Conservation (phyloP, 257 asterid genomes). For the Paulownia fortunei region DNA sequence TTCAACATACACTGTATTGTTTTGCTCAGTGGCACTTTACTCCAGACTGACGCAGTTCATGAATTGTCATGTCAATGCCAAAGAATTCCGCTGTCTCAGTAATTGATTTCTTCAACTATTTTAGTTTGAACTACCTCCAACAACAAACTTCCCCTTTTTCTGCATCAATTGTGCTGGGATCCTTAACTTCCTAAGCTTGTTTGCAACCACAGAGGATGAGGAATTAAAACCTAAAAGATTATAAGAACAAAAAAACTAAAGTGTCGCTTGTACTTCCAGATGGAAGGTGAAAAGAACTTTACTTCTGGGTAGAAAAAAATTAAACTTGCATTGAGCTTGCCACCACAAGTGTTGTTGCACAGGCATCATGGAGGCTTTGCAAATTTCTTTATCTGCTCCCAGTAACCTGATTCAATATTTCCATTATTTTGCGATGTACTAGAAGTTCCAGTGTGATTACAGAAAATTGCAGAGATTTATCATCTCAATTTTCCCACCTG, state of each 20-base stretch:
- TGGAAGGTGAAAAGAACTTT: not conserved
- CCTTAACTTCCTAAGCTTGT: conserved; percentile 22
- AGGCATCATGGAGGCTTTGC: conserved; percentile 8
- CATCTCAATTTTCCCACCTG: conserved; percentile 1
- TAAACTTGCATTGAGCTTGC: conserved; percentile 1
- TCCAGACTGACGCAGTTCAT: conserved; percentile 5
- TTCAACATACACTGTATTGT: not conserved
- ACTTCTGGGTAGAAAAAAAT: conserved; percentile 21
- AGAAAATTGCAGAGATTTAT: not conserved
- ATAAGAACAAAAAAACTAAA: conserved; percentile 24
- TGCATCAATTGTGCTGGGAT: conserved; percentile 17
- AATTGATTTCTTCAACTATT: not conserved
- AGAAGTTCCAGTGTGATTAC: conserved; percentile 14
- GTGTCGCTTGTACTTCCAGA: conserved; percentile 5
- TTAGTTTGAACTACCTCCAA: not conserved
- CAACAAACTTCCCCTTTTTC: not conserved
- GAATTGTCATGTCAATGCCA: conserved; percentile 9
- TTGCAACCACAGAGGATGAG: conserved; percentile 26
- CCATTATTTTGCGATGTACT: not conserved
- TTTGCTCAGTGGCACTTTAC: conserved; percentile 10
- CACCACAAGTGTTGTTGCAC: conserved; percentile 1
- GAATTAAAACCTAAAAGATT: conserved; percentile 32
- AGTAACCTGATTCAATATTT: conserved; percentile 6
- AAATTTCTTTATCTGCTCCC: conserved; percentile 15
- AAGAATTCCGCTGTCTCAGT: conserved; percentile 13